Evolutionary conservation across 495 filamentous ascomycete species (phyloP).

Genomic region (Aspergillus baeticus): DNA sequence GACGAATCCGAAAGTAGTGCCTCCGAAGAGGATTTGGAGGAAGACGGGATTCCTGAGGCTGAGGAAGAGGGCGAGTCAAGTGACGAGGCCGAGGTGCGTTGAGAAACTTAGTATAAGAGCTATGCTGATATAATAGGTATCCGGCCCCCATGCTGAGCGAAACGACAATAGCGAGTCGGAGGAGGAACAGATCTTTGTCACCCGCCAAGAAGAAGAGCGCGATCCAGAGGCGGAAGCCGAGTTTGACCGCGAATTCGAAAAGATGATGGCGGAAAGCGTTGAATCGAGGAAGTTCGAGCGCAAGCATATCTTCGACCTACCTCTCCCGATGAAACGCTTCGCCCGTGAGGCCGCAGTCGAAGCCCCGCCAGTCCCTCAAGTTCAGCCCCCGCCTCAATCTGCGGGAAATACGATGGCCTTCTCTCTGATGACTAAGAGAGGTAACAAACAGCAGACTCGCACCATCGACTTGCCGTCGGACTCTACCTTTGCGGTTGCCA

Average conservation of each 20-base stretch:
- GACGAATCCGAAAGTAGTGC: constrained; percentile 60
- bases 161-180: constrained; percentile 56
- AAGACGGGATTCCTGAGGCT: constrained; percentile 52
- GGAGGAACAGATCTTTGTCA: constrained; percentile 89
- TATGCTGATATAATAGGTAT: constrained; percentile 39
- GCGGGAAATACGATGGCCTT: constrained; percentile 80
- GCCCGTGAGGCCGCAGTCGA: constrained; percentile 56
- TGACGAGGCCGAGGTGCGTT: constrained; percentile 56
- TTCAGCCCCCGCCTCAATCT: constrained; percentile 27
- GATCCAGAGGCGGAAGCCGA: constrained; percentile 95
- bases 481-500: constrained; percentile 89
- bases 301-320: constrained; percentile 89
- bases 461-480: constrained; percentile 93
- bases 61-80: constrained; percentile 59
- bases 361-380: constrained; percentile 25
- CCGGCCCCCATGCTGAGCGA: constrained; percentile 44
- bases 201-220: constrained; percentile 81
- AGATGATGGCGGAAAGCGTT: constrained; percentile 97
- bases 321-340: constrained; percentile 81
- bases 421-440: constrained; percentile 91
- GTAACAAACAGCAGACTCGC: constrained; percentile 94
- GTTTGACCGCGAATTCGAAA: constrained; percentile 96
- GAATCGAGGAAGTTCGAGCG: constrained; percentile 93
- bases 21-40: constrained; percentile 64
- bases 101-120: neutral